Evolutionary conservation across 192 early-diverging fungal species (phyloP), one percentile per base, ranked within the genome.

Genomic region (Geosiphon pyriformis): DNA sequence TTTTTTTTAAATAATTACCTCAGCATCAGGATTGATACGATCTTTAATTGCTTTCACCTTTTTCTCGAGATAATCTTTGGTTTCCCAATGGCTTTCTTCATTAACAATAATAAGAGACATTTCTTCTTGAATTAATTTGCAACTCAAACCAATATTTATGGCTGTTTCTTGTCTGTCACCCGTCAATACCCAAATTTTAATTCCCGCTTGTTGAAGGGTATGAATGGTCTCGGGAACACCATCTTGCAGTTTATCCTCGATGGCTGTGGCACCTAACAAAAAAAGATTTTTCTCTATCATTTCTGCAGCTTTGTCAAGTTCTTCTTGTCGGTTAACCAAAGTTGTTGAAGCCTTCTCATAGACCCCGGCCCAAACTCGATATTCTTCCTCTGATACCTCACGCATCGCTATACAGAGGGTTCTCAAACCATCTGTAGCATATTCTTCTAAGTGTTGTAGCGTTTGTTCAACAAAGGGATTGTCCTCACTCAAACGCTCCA

Each of bases 91-190:
- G 54, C 83, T 95, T 29, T 87, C 78, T 70, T 94, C 91, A 72
- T 94, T 98, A 71, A 92, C 92, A 50, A 98, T 83, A 57, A 99
- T 91, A 25, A 99, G 74, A 42, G 88, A 87, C 93, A 96, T 97
- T 59, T 96, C 95, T 68, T 98, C 95, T 52, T 93, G 90, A 58
- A 99, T 86, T 27, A 99, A 80, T 75, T 98, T 96, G 80, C 94
- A 96, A 46, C 88, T 90, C 69, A 94, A 96, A 12, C 94, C 97
- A 78, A 99, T 98, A 74, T 99, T 98, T 79, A 99, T 96, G 22
- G 97, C 96, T 1, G 97, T 99, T 74, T 99, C 97, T 74, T 98
- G 95, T 37, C 94, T 74, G 76, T 99, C 97, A 48, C 97, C 97
- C 11, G 97, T 99, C 71, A 99, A 76, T 7, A 99, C 94, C 95